A percentile compares a stretch with the other conserved stretches of the same genome.
Conservation (phyloP, 2,329 filamentous ascomycete genomes). For the Fusarium bulbicola region DNA sequence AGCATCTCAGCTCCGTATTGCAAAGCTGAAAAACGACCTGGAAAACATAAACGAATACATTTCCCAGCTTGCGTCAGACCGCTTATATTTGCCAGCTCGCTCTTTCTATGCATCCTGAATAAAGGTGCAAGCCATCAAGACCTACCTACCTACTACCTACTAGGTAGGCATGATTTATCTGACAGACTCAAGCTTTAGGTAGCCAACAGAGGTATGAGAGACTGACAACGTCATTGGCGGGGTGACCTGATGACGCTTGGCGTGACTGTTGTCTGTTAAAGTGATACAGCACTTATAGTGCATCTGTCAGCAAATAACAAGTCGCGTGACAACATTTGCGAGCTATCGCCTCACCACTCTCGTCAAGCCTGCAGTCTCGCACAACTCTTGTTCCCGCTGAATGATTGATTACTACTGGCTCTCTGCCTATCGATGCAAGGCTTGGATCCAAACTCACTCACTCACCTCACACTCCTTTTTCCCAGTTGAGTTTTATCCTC, state of each 20-base stretch:
- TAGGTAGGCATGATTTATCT: slow-evolving; percentile 25
- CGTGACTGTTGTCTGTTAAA: slow-evolving; percentile 15
- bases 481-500: slow-evolving; percentile 24
- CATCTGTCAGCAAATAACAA: rapidly evolving
- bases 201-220: not conserved
- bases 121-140: slow-evolving; percentile 1
- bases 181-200: slow-evolving; percentile 5
- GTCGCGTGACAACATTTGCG: not conserved
- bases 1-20: not conserved
- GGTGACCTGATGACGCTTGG: slow-evolving; percentile 39
- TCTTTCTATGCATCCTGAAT: not conserved
- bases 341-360: slow-evolving; percentile 27
- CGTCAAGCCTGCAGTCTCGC: slow-evolving; percentile 14
- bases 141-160: not conserved
- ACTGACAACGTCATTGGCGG: slow-evolving; percentile 45
- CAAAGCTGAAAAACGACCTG: not conserved
- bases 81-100: not conserved
- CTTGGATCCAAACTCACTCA: slow-evolving; percentile 20
- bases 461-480: slow-evolving; percentile 25
- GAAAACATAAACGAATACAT: not conserved
- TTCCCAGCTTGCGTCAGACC: slow-evolving; percentile 3
- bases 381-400: slow-evolving; percentile 32
- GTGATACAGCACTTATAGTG: not conserved
- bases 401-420: slow-evolving; percentile 33
- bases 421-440: slow-evolving; percentile 28